phyloP scores from a whole-genome alignment of 768 basidiomycete genomes.

The Naganishia friedmannii region DNA sequence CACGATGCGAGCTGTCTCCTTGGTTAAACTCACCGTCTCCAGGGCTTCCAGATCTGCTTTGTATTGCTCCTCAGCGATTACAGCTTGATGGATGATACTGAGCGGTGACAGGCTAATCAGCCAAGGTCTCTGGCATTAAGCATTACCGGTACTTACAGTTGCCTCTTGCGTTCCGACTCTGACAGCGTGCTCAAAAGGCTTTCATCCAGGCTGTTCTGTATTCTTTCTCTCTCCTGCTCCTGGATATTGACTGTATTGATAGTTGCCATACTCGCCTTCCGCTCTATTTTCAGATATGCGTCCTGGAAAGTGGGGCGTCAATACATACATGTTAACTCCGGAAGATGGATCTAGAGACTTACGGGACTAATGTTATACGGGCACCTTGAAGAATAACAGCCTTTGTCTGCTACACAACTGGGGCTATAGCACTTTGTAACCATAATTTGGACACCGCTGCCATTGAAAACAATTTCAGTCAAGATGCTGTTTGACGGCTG shows the following conservation, averaged over 20 bases:
- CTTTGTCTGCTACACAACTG: constrained; percentile 71
- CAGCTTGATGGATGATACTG: constrained; percentile 79
- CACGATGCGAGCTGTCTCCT: neutral
- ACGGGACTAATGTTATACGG: constrained; percentile 41
- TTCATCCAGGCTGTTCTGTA: constrained; percentile 21
- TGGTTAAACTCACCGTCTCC: constrained; percentile 62
- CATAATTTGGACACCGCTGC: constrained; percentile 82
- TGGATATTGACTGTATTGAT: constrained; percentile 10
- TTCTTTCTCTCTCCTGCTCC: constrained; percentile 19
- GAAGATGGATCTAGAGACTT: constrained; percentile 30
- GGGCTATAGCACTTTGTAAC: constrained; percentile 87
- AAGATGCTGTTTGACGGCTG: neutral
- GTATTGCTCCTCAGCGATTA: constrained; percentile 84
- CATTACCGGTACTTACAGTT: constrained; percentile 53
- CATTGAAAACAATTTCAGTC: neutral
- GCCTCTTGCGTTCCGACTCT: constrained; percentile 74
- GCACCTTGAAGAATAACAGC: constrained; percentile 81
- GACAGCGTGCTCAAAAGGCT: constrained; percentile 54
- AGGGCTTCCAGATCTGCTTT: constrained; percentile 79
- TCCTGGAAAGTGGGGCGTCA: constrained; percentile 3
- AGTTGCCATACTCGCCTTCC: constrained; percentile 8
- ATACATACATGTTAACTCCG: neutral
- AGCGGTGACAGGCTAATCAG: neutral
- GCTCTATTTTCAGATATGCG: constrained; percentile 13
- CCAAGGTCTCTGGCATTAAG: neutral